Percentiles rank a stretch among this genome's conserved stretches.
phyloP scores from a whole-genome alignment of 768 basidiomycete species.

The Leccinum rimulosum region DNA sequence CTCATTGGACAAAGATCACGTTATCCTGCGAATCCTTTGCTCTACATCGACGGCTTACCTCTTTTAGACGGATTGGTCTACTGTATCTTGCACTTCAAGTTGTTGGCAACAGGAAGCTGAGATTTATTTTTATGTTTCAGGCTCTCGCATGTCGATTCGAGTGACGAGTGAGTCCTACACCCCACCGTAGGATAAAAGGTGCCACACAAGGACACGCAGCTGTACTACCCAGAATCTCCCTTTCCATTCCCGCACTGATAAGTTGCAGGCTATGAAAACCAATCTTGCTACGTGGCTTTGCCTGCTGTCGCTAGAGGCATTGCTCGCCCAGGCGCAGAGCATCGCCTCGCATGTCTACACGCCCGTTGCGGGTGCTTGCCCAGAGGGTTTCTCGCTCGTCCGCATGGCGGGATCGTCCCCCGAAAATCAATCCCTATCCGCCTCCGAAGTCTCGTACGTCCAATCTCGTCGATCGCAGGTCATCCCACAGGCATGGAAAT shows the following conservation, averaged over 20 bases:
- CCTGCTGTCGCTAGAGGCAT: conserved; percentile 3
- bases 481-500: conserved; percentile 38
- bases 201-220: not conserved
- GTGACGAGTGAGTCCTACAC: not conserved
- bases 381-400: conserved; percentile 25
- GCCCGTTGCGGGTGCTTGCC: conserved; percentile 20
- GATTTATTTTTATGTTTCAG: not conserved
- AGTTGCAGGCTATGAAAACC: not conserved
- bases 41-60: too few species aligned
- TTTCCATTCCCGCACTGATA: not conserved
- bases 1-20: too few species aligned
- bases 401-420: conserved; percentile 25
- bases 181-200: not conserved
- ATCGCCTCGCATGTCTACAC: conserved; percentile 27
- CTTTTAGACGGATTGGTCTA: too few species aligned
- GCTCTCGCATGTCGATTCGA: not conserved
- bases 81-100: too few species aligned
- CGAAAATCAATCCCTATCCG: conserved; percentile 34
- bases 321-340: conserved; percentile 19
- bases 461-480: conserved; percentile 32
- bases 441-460: conserved; percentile 38
- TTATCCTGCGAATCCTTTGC: too few species aligned
- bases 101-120: not conserved
- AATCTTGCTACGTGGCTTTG: conserved; percentile 11
- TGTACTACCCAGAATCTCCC: not conserved